These are phyloP conservation scores for Hippophae gyantsensis DNA, from an alignment of 306 rosid genomes.

Conservation along the genomic window DNA sequence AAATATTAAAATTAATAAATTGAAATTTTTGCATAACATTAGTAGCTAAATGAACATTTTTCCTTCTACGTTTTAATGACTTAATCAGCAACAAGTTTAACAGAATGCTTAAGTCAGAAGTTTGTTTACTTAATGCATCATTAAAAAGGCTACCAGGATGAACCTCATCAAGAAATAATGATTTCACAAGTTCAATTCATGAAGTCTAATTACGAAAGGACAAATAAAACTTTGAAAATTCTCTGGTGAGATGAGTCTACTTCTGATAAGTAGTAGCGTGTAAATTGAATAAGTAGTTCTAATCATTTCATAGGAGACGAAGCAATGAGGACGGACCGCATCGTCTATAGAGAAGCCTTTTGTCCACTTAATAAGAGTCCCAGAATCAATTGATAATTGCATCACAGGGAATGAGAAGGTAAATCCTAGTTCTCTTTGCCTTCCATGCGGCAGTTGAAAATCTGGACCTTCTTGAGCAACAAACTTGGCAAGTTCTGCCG, in stretches of 20 bases:
- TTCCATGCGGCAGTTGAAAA: slow-evolving; percentile 58
- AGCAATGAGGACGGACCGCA: slow-evolving; percentile 44
- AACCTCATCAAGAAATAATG: too few species aligned
- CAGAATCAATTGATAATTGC: slow-evolving; percentile 86
- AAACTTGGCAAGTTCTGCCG: slow-evolving; percentile 58
- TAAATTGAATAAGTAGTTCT: not conserved
- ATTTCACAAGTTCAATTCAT: too few species aligned
- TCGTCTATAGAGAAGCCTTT: slow-evolving; percentile 88
- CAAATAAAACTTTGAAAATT: not conserved
- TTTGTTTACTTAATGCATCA: too few species aligned
- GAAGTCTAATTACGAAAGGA: too few species aligned
- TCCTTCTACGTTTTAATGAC: not conserved
- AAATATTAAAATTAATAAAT: too few species aligned
- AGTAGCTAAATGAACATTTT: too few species aligned
- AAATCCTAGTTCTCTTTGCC: slow-evolving; percentile 92
- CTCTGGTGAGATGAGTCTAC: not conserved
- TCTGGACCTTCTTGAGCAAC: slow-evolving; percentile 68
- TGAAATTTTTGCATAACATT: too few species aligned
- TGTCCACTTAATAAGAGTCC: slow-evolving; percentile 85
- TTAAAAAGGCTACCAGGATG: too few species aligned
- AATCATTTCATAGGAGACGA: slow-evolving; percentile 18
- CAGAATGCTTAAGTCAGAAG: too few species aligned
- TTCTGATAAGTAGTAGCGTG: not conserved
- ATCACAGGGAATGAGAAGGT: slow-evolving; percentile 97
- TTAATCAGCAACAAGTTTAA: not conserved